A percentile compares a stretch with the other conserved stretches of the same genome.
Evolutionary conservation across 768 basidiomycete species (phyloP).

Genomic region (Boletus subparvulus): DNA sequence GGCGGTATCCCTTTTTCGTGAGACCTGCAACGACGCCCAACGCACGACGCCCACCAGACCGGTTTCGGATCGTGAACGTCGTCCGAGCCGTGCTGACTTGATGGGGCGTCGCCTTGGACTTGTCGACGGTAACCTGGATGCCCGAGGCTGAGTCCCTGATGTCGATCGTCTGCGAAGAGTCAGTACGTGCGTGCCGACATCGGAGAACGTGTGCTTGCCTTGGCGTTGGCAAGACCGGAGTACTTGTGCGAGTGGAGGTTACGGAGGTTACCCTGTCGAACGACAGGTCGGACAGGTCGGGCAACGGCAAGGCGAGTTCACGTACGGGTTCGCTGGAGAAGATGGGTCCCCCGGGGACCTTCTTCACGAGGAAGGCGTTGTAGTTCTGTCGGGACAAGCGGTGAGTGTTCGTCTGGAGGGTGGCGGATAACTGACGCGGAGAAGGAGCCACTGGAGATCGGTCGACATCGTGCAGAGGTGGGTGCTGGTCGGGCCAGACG

Average conservation of each 20-base stretch:
- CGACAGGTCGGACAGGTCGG: constrained; percentile 3
- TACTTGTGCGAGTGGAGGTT: constrained; percentile 91
- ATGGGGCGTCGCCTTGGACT: constrained; percentile 54
- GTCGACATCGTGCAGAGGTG: constrained; percentile 61
- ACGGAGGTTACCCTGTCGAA: constrained; percentile 72
- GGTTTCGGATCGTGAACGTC: constrained; percentile 56
- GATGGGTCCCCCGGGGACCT: constrained; percentile 64
- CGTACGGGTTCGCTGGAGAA: constrained; percentile 85
- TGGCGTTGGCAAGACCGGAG: constrained; percentile 85
- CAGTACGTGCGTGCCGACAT: neutral
- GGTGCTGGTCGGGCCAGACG: constrained; percentile 15
- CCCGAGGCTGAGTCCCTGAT: constrained; percentile 54
- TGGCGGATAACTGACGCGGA: constrained; percentile 61
- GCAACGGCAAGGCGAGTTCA: constrained; percentile 15
- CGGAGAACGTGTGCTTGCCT: constrained; percentile 44
- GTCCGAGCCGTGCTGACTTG: constrained; percentile 50
- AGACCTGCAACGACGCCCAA: constrained; percentile 58
- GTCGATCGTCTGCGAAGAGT: constrained; percentile 57
- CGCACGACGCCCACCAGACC: constrained; percentile 71
- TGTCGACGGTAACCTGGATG: constrained; percentile 63
- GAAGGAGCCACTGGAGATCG: constrained; percentile 93
- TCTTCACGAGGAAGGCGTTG: constrained; percentile 87
- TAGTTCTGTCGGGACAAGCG: constrained; percentile 52
- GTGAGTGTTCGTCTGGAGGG: neutral
- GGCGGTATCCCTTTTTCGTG: constrained; percentile 71